Base-by-base conservation (phyloP, 495 filamentous ascomycete genomes). In the Podospora didyma region DNA sequence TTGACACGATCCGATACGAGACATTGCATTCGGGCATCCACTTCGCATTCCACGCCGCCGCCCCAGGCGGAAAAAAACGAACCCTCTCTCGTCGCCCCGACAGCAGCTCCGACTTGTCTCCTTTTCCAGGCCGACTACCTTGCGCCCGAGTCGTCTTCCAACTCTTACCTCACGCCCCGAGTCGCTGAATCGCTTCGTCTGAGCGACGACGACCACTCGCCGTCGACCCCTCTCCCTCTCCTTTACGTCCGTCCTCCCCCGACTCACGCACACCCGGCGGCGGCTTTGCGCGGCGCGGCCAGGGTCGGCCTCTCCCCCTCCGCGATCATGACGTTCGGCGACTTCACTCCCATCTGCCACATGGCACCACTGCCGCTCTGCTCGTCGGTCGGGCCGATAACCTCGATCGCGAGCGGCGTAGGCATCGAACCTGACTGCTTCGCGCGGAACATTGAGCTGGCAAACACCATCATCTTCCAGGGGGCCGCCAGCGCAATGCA, bases 401-500 rank as follows among this genome's bases (percentile, higher is more conserved):
- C 78, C 58, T 79, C 73, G 42, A 84, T 92, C 62, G 79, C 86
- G 46, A 85, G 84, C 62, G 75, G 78, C 56, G 79, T 84, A 26
- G 92, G 92, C 51, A 92, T 96, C 61, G 88, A 96, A 67, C 82
- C 94, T 51, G 83, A 84, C 67, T 99, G 94, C 77, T 97, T 92
- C 76, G 89, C 94, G 60, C 87, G 94, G 47, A 95, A 92, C 67
- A 90, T 99, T 68, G 92, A 96, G 69, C 71, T 97, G 61, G 94
- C 94, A 58, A 99, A 99, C 72, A 97, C 94, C 10, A 89, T 97
- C 73, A 97, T 99, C 62, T 99, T 99, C 69, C 84, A 97, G 73
- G 90, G 89, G 68, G 94, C 92, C 14, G 85, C 90, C 19, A 89
- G 86, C 50, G 94, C 94, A 68, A 86, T 93, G 74, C 93, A 99